Conservation (phyloP, 1,284 basidiomycete genomes). For the Rhodotorula sp. region DNA sequence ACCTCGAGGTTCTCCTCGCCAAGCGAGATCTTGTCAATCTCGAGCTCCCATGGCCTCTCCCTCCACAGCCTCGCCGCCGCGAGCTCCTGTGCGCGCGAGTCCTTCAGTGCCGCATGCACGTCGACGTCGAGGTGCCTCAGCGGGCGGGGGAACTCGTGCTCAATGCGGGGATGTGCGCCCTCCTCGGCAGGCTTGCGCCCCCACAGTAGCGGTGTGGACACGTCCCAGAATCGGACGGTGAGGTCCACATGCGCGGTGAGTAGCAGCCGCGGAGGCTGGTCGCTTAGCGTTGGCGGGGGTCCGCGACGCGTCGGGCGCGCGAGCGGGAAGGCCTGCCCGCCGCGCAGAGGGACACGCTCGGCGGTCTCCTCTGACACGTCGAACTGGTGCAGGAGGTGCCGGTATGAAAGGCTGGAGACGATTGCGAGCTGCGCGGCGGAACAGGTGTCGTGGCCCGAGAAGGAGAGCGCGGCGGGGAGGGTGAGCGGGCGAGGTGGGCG, state of each 20-base stretch:
- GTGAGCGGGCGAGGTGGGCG: slow-evolving; percentile 29
- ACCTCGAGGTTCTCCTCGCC: slow-evolving; percentile 69
- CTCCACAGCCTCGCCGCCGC: slow-evolving; percentile 21
- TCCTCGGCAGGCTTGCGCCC: slow-evolving; percentile 16
- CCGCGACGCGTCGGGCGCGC: slow-evolving; percentile 50
- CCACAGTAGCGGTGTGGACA: slow-evolving; percentile 31
- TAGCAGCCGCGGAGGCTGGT: slow-evolving; percentile 68
- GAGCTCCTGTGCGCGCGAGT: slow-evolving; percentile 42
- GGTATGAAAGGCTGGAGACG: slow-evolving; percentile 21
- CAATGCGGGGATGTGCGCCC: slow-evolving; percentile 57
- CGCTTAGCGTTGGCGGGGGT: slow-evolving; percentile 48
- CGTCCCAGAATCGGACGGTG: slow-evolving; percentile 67
- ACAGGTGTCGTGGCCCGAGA: slow-evolving; percentile 49
- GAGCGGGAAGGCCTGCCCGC: slow-evolving; percentile 21
- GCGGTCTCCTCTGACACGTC: slow-evolving; percentile 49
- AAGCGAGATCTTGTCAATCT: slow-evolving; percentile 53
- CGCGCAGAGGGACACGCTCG: slow-evolving; percentile 50
- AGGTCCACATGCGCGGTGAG: slow-evolving; percentile 66
- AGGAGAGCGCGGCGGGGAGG: slow-evolving; percentile 47
- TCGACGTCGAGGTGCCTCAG: slow-evolving; percentile 67
- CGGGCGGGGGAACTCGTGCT: slow-evolving; percentile 62
- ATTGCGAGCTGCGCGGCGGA: slow-evolving; percentile 24
- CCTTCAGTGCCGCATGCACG: slow-evolving; percentile 56
- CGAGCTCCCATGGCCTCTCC: slow-evolving; percentile 43
- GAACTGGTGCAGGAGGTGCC: slow-evolving; percentile 45